phyloP scores from a whole-genome alignment of 2,329 filamentous ascomycete species.

The Claviceps fusiformis region DNA sequence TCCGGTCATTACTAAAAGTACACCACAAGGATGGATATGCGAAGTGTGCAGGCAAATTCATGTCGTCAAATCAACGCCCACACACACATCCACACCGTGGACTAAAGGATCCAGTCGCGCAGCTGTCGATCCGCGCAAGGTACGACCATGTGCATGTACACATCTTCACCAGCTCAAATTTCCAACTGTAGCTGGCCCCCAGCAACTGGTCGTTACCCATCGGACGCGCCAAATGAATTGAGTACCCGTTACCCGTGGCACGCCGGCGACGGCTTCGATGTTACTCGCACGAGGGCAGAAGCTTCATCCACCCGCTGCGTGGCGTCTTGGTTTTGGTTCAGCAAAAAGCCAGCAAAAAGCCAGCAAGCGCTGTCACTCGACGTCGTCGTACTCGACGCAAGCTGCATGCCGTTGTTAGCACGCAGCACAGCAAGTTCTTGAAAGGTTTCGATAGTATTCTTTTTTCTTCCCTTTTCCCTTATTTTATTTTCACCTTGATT shows the following conservation, averaged over 20 bases:
- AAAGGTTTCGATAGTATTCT: too few relatives aligned
- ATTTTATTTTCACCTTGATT: not conserved
- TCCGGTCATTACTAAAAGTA: not conserved
- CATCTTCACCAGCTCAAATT: not conserved
- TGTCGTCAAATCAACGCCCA: not conserved
- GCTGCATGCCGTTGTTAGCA: not conserved
- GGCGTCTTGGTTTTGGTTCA: constrained; percentile 3
- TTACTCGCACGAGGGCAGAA: not conserved
- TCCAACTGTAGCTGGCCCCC: too few relatives aligned
- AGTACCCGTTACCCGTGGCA: too few relatives aligned
- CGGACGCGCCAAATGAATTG: not conserved
- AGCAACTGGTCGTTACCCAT: not conserved
- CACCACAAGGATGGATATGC: not conserved
- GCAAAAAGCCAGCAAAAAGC: not conserved
- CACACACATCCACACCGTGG: not conserved
- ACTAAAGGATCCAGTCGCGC: not conserved
- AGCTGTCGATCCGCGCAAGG: not conserved
- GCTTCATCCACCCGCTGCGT: not conserved
- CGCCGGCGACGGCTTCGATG: not conserved
- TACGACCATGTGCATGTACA: not conserved
- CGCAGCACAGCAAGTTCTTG: not conserved
- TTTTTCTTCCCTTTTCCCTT: too few relatives aligned
- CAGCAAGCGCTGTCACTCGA: not conserved
- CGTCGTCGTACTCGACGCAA: not conserved
- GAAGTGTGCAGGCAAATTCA: not conserved